Evolutionary conservation across 1,284 basidiomycete species (phyloP).

Genomic region (Irpex sp.): DNA sequence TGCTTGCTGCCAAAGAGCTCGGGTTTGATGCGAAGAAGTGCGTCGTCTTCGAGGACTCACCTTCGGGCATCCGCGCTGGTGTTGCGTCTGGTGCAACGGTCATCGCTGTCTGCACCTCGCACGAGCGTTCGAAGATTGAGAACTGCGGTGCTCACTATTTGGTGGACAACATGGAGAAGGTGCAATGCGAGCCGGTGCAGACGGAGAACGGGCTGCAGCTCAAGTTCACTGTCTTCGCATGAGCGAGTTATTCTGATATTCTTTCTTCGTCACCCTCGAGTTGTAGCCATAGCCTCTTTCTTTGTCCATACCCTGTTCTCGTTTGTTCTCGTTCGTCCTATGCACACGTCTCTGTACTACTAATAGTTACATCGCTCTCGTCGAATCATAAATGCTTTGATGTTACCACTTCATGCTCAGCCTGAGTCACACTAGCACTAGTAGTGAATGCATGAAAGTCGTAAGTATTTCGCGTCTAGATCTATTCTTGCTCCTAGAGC

Average conservation of each 20-base stretch:
- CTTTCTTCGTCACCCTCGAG: not conserved
- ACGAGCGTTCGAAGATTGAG: constrained; percentile 51
- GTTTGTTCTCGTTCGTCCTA: too few species aligned
- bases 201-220: constrained; percentile 33
- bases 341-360: too few species aligned
- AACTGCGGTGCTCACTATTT: constrained; percentile 67
- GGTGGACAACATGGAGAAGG: constrained; percentile 57
- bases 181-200: constrained; percentile 38
- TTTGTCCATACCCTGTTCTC: not conserved
- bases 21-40: constrained; percentile 57
- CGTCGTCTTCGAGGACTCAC: constrained; percentile 76
- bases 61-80: constrained; percentile 70
- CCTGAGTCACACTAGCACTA: too few species aligned
- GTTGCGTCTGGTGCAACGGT: constrained; percentile 72
- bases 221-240: constrained; percentile 32
- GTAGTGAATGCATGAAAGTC: too few species aligned
- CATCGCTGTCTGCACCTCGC: constrained; percentile 74
- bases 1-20: constrained; percentile 71
- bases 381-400: too few species aligned
- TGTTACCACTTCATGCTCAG: too few species aligned
- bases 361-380: too few species aligned
- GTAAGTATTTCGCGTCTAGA: too few species aligned
- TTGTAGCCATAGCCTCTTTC: not conserved
- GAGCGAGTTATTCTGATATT: not conserved
- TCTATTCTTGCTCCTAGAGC: too few species aligned